These are phyloP conservation scores for Mucor sp. DNA, from an alignment of 371 early-diverging fungal genomes.

Conservation along the genomic window DNA sequence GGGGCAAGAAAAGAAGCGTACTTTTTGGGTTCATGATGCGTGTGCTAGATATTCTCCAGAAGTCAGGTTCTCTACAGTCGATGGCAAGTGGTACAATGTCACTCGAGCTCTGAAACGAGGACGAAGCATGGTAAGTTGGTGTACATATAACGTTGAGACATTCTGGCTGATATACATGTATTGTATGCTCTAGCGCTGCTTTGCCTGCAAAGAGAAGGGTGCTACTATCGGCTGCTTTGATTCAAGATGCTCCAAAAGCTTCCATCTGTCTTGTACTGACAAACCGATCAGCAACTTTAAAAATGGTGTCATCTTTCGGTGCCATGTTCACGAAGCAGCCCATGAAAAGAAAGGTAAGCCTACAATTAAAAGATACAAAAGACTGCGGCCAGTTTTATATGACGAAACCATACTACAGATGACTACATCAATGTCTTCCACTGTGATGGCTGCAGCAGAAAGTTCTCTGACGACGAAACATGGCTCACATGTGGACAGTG, in stretches of 20 bases:
- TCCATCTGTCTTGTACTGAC: conserved; percentile 81
- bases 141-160: too few relatives aligned
- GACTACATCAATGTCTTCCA: conserved; percentile 70
- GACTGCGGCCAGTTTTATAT: too few relatives aligned
- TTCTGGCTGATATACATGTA: too few relatives aligned
- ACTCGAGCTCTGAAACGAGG: conserved; percentile 75
- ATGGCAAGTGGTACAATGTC: conserved; percentile 87
- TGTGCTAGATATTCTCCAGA: conserved; percentile 89
- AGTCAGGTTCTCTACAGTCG: conserved; percentile 65
- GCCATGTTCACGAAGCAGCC: conserved; percentile 72
- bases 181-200: conserved; percentile 56
- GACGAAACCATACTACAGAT: conserved; percentile 36
- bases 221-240: conserved; percentile 93
- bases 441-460: conserved; percentile 69
- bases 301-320: conserved; percentile 87
- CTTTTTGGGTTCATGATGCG: conserved; percentile 86
- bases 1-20: conserved; percentile 55
- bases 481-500: conserved; percentile 78
- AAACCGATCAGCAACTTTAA: conserved; percentile 73
- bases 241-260: conserved; percentile 79
- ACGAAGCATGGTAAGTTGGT: conserved; percentile 62
- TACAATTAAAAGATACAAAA: too few relatives aligned
- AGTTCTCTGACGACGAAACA: conserved; percentile 51
- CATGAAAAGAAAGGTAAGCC: conserved; percentile 59
- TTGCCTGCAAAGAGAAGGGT: conserved; percentile 77